Percentiles rank a stretch among this genome's conserved stretches.
phyloP scores from a whole-genome alignment of 1,284 basidiomycete genomes.

The Peniophora sp. region DNA sequence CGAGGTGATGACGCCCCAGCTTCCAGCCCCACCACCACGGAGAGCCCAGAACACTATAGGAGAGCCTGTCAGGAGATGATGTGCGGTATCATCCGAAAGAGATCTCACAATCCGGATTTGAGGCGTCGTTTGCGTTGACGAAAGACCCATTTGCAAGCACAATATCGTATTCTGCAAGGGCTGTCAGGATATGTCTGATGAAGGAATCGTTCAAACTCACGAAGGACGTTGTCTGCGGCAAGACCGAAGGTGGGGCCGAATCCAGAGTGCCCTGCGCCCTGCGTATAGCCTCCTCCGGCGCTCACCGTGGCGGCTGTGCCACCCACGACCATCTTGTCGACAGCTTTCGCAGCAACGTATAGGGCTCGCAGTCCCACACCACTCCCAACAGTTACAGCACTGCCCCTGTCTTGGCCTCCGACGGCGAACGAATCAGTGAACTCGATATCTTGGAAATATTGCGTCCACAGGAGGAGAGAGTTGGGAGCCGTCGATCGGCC shows the following conservation, averaged over 20 bases:
- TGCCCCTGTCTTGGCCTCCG: constrained; percentile 12
- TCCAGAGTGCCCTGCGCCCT: constrained; percentile 24
- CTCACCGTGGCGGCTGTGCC: constrained; percentile 22
- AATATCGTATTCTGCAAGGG: constrained; percentile 17
- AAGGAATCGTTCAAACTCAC: constrained; percentile 16
- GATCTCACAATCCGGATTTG: constrained; percentile 8
- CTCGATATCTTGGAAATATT: constrained; percentile 11
- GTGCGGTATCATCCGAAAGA: too few species aligned
- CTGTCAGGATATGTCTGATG: neutral
- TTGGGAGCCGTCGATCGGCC: constrained; percentile 23
- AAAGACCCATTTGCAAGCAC: constrained; percentile 21
- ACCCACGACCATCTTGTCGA: constrained; percentile 20
- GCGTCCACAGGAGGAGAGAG: constrained; percentile 21
- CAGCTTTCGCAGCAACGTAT: constrained; percentile 15
- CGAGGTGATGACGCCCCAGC: constrained; percentile 25
- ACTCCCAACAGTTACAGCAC: constrained; percentile 21
- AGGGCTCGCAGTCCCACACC: constrained; percentile 18
- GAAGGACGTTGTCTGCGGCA: constrained; percentile 22
- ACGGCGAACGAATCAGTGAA: constrained; percentile 20
- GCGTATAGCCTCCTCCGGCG: constrained; percentile 22
- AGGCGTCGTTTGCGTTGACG: constrained; percentile 17
- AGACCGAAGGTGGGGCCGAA: constrained; percentile 20
- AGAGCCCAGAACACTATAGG: constrained; percentile 29
- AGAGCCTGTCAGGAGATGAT: neutral
- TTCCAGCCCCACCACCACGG: constrained; percentile 25